A percentile compares a stretch with the other conserved stretches of the same genome.
These are phyloP conservation scores for Lepidium aucheri DNA, from an alignment of 345 rosid genomes.

Conservation along the genomic window DNA sequence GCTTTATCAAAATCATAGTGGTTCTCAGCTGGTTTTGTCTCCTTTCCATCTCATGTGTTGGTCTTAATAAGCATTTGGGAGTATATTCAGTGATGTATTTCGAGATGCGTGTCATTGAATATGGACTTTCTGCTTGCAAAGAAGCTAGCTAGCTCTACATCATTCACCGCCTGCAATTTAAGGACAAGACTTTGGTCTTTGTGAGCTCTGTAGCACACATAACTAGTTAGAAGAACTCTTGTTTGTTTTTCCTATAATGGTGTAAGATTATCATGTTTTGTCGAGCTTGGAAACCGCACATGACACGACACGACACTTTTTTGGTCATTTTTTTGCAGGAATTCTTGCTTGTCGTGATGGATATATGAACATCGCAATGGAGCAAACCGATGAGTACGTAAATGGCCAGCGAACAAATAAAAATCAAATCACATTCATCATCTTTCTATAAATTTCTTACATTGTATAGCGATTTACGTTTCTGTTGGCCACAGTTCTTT, in stretches of 20 bases:
- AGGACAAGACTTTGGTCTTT: too few relatives aligned
- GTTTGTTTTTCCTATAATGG: neutral
- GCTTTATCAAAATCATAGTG: neutral
- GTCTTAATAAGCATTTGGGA: neutral
- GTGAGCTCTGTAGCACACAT: neutral
- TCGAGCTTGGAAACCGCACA: neutral
- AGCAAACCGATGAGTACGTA: slow-evolving; percentile 80
- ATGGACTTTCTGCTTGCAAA: neutral
- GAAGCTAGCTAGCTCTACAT: too few relatives aligned
- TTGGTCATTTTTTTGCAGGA: slow-evolving; percentile 29
- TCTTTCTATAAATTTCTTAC: too few relatives aligned
- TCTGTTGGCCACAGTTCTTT: slow-evolving; percentile 48
- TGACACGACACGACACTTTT: neutral
- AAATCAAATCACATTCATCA: too few relatives aligned
- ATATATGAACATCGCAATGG: slow-evolving; percentile 91
- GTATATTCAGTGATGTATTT: neutral
- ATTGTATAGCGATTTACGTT: neutral
- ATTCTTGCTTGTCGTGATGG: slow-evolving; percentile 71
- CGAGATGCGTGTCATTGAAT: neutral
- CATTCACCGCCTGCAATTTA: too few relatives aligned
- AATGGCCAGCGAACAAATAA: slow-evolving; percentile 41
- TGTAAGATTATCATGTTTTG: neutral
- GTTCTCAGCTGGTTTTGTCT: too few relatives aligned
- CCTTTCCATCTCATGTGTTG: too few relatives aligned
- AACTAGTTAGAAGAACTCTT: neutral